phyloP scores from a whole-genome alignment of 1,139 yeast species.

The Taiozyma sp. region DNA sequence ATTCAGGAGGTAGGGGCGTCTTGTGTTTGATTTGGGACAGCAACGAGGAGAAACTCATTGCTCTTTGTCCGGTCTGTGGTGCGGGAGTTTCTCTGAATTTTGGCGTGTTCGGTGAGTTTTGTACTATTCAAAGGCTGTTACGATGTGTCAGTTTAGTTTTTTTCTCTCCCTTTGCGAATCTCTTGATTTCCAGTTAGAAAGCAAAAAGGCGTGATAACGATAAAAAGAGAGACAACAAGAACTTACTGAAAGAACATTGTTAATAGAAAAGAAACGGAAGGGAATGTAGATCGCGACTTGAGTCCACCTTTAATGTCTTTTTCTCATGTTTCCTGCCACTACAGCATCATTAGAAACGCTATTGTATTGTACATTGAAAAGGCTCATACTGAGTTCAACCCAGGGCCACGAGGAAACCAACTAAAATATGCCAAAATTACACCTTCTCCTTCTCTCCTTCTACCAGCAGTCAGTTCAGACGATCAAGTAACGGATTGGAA shows the following conservation, averaged over 20 bases:
- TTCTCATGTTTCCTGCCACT: not conserved
- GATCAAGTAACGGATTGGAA: conserved; percentile 95
- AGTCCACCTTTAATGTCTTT: not conserved
- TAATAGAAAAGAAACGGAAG: too few species aligned
- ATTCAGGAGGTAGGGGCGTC: conserved; percentile 2
- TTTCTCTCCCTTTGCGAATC: not conserved
- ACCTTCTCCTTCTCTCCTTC: not conserved
- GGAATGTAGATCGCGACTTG: not conserved
- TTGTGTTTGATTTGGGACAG: conserved; percentile 18
- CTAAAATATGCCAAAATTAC: not conserved
- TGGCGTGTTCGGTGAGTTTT: not conserved
- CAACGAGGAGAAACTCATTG: conserved; percentile 18
- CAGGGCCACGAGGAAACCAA: not conserved
- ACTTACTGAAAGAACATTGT: not conserved
- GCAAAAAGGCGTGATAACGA: not conserved
- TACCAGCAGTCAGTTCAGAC: conserved; percentile 42
- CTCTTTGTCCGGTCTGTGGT: not conserved
- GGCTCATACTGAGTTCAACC: not conserved
- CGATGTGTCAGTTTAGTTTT: not conserved
- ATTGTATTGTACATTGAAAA: conserved; percentile 2
- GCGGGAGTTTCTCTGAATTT: not conserved
- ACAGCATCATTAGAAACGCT: not conserved
- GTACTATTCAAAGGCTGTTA: not conserved
- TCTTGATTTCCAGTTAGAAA: not conserved
- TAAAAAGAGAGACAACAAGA: not conserved